Percentiles rank a stretch among this genome's conserved stretches.
Evolutionary conservation across 441 rosid genomes (phyloP).

Genomic region (Brassica balearica): DNA sequence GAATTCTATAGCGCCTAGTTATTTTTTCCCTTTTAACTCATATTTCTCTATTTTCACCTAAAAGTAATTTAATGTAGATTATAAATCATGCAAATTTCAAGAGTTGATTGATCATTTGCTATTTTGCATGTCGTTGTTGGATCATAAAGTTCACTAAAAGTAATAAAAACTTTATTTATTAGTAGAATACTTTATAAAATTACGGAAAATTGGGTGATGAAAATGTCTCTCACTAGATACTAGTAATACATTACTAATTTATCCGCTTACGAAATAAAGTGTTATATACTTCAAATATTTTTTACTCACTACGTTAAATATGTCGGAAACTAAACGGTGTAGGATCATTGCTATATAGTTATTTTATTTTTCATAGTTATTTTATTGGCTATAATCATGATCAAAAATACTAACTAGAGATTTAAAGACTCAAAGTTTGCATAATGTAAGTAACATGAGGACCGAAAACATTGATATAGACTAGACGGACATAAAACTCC

Average conservation of each 20-base stretch:
- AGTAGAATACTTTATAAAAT: background rate
- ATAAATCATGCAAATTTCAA: background rate
- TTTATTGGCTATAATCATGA: background rate
- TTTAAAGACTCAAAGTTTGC: background rate
- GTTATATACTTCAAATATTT: background rate
- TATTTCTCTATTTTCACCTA: background rate
- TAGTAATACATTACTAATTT: background rate
- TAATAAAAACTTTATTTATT: background rate
- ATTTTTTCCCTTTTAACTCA: background rate
- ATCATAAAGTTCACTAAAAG: background rate
- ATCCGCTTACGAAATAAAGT: background rate
- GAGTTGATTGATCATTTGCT: background rate
- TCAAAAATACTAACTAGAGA: background rate
- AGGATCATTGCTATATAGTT: background rate
- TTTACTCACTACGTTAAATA: background rate
- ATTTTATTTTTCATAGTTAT: background rate
- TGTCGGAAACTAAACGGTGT: background rate
- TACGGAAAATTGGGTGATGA: background rate
- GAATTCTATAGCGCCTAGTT: background rate
- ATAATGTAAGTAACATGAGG: conserved; percentile 3
- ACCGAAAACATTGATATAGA: background rate
- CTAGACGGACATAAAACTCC: background rate
- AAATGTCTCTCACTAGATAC: background rate
- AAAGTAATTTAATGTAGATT: background rate
- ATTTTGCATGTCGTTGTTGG: background rate